Base-by-base conservation (phyloP, 441 rosid species). In the Gossypium schwendimanii region DNA sequence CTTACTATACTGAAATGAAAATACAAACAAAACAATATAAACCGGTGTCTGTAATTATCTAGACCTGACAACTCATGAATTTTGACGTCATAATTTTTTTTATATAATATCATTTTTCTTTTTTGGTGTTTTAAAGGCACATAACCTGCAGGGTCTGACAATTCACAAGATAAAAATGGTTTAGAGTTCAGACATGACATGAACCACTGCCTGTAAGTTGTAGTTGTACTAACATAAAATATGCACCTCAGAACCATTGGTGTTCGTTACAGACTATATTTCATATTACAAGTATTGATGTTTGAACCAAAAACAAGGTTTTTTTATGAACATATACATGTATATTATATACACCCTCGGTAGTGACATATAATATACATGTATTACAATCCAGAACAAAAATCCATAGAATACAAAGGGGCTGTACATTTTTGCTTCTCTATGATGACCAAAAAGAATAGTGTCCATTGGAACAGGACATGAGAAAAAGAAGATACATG, bases 371-470 rank as follows among this genome's bases (percentile, higher is more conserved):
- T 54, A 69, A 11, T 49, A 24, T 50, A 76, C 75, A 69, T 69
- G 65, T 50, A 52, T 69, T 66, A 73, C 84, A 59, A 78, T 45
- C 73, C 74, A 60, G 20, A n/a, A 61, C 23, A 52, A 18, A 77
- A 82, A 79, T 62, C 80, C 85, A 82, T 75, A 54, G 75, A 85
- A 82, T 80, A 72, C 80, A 75, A 18, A 52, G 68, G 71, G 81
- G 83, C 87, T 85, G 83, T 88, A 85, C 89, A 86, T 75, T 83
- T 84, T 85, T 52, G 28, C 59, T 79, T 84, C 84, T 76, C 80
- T 75, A 61, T 20, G 33, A 52, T 62, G 55, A 63, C 41, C 69
- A 39, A 54, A 52, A 50, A 36, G 36, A 11, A 50, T 2, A 23
- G 41, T 71, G 79, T 80, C 86, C 80, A 63, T 50, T 33, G 14